Percentiles rank a stretch among this genome's conserved stretches.
phyloP scores from a whole-genome alignment of 176 grass and related monocot species.

The Chrysopogon serrulatus region DNA sequence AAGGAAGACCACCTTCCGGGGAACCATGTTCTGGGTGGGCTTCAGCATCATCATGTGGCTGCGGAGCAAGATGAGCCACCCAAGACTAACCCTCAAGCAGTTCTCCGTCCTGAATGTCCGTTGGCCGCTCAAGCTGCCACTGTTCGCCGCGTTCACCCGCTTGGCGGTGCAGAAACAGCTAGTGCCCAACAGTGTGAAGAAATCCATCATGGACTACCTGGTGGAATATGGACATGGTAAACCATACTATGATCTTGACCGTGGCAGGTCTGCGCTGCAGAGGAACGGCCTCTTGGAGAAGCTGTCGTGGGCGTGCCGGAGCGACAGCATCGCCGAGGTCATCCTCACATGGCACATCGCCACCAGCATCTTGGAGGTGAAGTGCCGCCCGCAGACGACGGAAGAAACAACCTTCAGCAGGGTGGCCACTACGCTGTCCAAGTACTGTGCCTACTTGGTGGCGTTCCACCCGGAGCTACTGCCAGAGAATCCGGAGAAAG shows the following conservation, averaged over 20 bases:
- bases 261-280: not conserved
- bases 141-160: not conserved
- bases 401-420: accelerated
- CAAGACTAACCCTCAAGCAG: not conserved
- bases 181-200: not conserved
- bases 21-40: not conserved
- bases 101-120: not conserved
- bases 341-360: conserved; percentile 13
- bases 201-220: not conserved
- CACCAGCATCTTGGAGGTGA: conserved; percentile 1
- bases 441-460: conserved; percentile 2
- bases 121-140: not conserved
- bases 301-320: too few relatives aligned
- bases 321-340: not conserved
- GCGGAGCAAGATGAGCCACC: not conserved
- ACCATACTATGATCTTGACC: not conserved
- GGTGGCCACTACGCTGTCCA: not conserved
- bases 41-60: not conserved
- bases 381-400: too few relatives aligned
- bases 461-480: not conserved
- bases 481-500: not conserved
- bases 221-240: not conserved
- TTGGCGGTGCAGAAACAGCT: accelerated
- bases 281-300: too few relatives aligned
- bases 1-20: not conserved